A percentile compares a stretch with the other conserved stretches of the same genome.
Evolutionary conservation across 2,329 filamentous ascomycete species (phyloP).

Genomic region (Sporothrix pallida): DNA sequence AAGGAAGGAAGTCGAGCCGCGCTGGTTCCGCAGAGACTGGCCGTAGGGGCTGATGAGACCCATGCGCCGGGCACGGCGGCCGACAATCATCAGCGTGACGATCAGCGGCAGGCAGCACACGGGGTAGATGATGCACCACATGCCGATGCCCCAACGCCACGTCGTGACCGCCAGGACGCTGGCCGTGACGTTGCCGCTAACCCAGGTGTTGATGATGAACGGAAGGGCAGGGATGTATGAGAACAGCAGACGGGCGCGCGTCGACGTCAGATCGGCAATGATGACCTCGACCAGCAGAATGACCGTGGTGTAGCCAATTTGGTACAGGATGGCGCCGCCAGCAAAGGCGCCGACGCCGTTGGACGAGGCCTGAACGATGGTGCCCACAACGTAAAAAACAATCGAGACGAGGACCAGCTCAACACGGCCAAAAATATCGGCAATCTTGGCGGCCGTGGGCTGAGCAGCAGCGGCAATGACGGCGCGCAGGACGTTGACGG

Average conservation of each 20-base stretch:
- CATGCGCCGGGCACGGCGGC: slow-evolving; percentile 57
- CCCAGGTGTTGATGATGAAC: slow-evolving; percentile 68
- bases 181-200: slow-evolving; percentile 62
- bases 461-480: slow-evolving; percentile 44
- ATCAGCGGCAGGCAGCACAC: slow-evolving; percentile 59
- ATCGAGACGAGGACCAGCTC: slow-evolving; percentile 63
- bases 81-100: slow-evolving; percentile 52
- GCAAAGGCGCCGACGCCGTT: slow-evolving; percentile 57
- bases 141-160: slow-evolving; percentile 69
- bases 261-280: slow-evolving; percentile 67
- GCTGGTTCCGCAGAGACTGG: slow-evolving; percentile 38
- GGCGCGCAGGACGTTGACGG: slow-evolving; percentile 52
- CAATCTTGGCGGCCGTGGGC: slow-evolving; percentile 65
- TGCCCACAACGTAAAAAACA: slow-evolving; percentile 49
- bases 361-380: slow-evolving; percentile 61
- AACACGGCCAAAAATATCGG: slow-evolving; percentile 66
- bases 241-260: slow-evolving; percentile 67
- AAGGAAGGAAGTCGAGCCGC: slow-evolving; percentile 42
- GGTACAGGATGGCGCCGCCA: slow-evolving; percentile 65
- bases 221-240: slow-evolving; percentile 67
- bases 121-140: slow-evolving; percentile 68
- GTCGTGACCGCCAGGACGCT: slow-evolving; percentile 56
- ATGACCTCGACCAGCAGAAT: slow-evolving; percentile 68
- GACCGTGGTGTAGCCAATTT: slow-evolving; percentile 67
- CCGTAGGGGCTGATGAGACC: slow-evolving; percentile 52